Evolutionary conservation across 345 rosid species (phyloP).

Genomic region (Punica granatum): DNA sequence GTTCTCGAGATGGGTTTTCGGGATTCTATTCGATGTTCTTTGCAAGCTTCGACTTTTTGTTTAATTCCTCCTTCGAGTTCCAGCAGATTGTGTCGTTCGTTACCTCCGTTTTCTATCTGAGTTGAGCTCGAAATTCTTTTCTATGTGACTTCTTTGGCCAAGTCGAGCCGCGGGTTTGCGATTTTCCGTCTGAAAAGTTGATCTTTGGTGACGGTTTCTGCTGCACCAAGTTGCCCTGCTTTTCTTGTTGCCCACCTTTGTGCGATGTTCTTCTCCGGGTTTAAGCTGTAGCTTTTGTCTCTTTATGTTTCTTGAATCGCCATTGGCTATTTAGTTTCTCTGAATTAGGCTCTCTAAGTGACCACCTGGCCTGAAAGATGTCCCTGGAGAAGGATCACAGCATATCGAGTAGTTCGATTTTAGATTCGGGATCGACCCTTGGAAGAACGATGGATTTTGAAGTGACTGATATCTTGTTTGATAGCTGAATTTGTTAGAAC

Average conservation of each 20-base stretch:
- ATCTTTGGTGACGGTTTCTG: not conserved
- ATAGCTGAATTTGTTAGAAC: not conserved
- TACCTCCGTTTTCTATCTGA: not conserved
- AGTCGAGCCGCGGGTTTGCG: not conserved
- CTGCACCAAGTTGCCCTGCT: not conserved
- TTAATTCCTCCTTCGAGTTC: not conserved
- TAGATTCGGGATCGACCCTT: no score
- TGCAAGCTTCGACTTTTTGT: not conserved
- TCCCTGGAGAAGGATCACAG: no score
- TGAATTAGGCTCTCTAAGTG: no score
- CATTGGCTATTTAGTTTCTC: no score
- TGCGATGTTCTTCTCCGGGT: not conserved
- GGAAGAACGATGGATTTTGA: no score
- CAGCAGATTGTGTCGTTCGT: not conserved
- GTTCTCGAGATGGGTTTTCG: not conserved
- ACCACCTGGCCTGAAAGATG: no score
- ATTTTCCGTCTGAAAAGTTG: not conserved
- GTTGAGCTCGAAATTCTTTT: not conserved
- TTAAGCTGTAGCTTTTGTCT: not conserved
- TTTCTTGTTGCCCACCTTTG: not conserved
- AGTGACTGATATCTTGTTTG: no score
- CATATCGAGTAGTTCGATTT: no score
- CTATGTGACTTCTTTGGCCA: not conserved
- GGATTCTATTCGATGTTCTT: not conserved
- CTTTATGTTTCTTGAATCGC: no score